phyloP scores from a whole-genome alignment of 2,329 filamentous ascomycete genomes.

The Shiraia sp. region DNA sequence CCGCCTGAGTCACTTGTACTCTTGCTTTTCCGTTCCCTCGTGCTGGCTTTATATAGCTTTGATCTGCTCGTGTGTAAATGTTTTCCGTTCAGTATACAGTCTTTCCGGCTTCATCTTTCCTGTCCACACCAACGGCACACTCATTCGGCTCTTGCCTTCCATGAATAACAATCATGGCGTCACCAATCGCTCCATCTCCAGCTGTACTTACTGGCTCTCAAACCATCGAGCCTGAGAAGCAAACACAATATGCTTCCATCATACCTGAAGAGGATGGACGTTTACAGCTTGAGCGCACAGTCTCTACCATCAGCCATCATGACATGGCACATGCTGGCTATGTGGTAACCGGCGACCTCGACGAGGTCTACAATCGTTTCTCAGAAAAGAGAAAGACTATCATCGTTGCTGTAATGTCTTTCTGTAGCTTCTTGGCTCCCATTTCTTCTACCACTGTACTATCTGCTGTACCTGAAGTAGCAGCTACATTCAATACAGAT shows the following conservation, averaged over 20 bases:
- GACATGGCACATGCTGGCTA: constrained; percentile 36
- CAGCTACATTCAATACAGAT: constrained; percentile 65
- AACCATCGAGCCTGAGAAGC: constrained; percentile 26
- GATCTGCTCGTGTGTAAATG: constrained; percentile 4
- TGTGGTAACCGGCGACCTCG: constrained; percentile 42
- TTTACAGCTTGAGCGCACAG: constrained; percentile 36
- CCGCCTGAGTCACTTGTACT: constrained; percentile 8
- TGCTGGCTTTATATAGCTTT: constrained; percentile 2
- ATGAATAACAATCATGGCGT: constrained; percentile 37
- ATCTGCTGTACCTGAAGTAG: constrained; percentile 74
- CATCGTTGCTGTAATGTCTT: constrained; percentile 71
- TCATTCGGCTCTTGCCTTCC: constrained; percentile 11
- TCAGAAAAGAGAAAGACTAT: constrained; percentile 64
- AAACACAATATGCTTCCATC: constrained; percentile 34
- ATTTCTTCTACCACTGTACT: constrained; percentile 75
- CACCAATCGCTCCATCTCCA: constrained; percentile 23
- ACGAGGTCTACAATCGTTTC: constrained; percentile 67
- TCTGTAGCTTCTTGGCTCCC: constrained; percentile 76
- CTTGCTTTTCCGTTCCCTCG: constrained; percentile 4
- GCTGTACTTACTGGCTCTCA: constrained; percentile 15
- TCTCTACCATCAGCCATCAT: constrained; percentile 36
- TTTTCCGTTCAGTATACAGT: constrained; percentile 2
- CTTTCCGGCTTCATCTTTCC: constrained; percentile 1
- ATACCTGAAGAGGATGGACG: constrained; percentile 20
- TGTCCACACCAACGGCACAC: not conserved